Evolutionary conservation across 208 protist genomes (phyloP), one percentile per base, ranked within the genome.

Genomic region (Porcisia deanei): DNA sequence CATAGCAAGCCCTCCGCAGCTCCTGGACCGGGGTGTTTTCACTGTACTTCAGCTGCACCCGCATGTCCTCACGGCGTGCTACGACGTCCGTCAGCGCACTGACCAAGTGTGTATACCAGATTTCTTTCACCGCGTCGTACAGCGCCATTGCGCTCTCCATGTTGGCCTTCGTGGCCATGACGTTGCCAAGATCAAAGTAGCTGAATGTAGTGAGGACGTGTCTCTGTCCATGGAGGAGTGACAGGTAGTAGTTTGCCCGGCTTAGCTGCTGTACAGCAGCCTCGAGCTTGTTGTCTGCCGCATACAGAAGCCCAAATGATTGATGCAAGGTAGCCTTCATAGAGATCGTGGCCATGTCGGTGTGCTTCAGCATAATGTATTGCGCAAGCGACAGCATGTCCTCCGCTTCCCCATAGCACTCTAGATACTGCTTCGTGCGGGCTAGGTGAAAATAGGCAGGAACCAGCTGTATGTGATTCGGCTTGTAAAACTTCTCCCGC

Each of bases 141-240:
- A 95, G 71, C 7, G 91, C 84, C 94, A 97, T 97, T 0, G 94
- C 91, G 30, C 73, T 89, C 75, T 97, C 90, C 88, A 95, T 96
- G 79, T 79, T 85, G 20, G 89, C 81, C 75, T 95, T 95, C 20
- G 94, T 86, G n/a, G 91, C 90, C 71, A 97, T 96, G 25, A 97
- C 91, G 80, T 97, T 97, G 57, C 87, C 94, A 14, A 97, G 81
- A 71, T 97, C 94, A 81, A 97, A 97, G 82, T 96, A 97, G 58
- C 90, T 93, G 80, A 96, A 97, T 49, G 90, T 91, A 49, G 94
- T 97, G 34, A 96, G 82, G 3, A 96, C 78, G 77, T 94, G 82
- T 63, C 90, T 63, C 22, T 91, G 80, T 12, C 94, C 94, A 81
- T 97, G 84, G n/a, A 96, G 67, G 30, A 86, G 78, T 68, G 88